A percentile compares a stretch with the other conserved stretches of the same genome.
phyloP scores from a whole-genome alignment of 768 basidiomycete species.

The Boletus sp. region DNA sequence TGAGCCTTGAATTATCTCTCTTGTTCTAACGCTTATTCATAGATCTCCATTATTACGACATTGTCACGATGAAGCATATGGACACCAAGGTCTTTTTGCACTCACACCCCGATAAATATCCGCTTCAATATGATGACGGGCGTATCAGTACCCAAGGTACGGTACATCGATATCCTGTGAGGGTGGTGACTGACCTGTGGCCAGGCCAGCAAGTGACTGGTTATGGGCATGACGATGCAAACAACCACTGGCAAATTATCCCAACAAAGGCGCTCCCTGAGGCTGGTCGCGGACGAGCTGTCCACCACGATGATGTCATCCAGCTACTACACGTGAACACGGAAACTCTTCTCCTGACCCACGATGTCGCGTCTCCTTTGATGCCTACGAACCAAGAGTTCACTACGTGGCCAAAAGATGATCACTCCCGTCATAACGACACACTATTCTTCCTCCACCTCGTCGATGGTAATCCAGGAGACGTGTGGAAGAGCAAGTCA shows the following conservation, averaged over 20 bases:
- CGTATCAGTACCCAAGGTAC: slow-evolving; percentile 90
- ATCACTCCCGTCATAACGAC: slow-evolving; percentile 76
- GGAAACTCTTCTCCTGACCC: slow-evolving; percentile 80
- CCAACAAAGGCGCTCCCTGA: slow-evolving; percentile 95
- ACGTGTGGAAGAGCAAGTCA: slow-evolving; percentile 91
- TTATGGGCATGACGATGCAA: slow-evolving; percentile 90
- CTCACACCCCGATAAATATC: slow-evolving; percentile 89
- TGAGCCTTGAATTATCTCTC: not conserved
- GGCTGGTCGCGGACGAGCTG: slow-evolving; percentile 87
- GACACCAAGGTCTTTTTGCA: slow-evolving; percentile 93
- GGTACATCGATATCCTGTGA: not conserved
- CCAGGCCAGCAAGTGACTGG: slow-evolving; percentile 94
- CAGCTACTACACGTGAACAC: slow-evolving; percentile 89
- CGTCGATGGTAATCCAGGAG: slow-evolving; percentile 69
- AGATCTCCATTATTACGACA: slow-evolving; percentile 96
- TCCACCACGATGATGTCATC: slow-evolving; percentile 85
- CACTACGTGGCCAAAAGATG: slow-evolving; percentile 86
- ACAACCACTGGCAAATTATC: slow-evolving; percentile 94
- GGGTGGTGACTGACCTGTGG: not conserved
- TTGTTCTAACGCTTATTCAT: slow-evolving; percentile 8
- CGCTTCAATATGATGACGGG: slow-evolving; percentile 92
- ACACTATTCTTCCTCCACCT: slow-evolving; percentile 83
- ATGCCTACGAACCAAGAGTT: slow-evolving; percentile 99
- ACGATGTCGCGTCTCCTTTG: slow-evolving; percentile 95
- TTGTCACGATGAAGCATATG: slow-evolving; percentile 83